Conservation (phyloP, 768 basidiomycete species). For the Gelatoporia subvermispora region DNA sequence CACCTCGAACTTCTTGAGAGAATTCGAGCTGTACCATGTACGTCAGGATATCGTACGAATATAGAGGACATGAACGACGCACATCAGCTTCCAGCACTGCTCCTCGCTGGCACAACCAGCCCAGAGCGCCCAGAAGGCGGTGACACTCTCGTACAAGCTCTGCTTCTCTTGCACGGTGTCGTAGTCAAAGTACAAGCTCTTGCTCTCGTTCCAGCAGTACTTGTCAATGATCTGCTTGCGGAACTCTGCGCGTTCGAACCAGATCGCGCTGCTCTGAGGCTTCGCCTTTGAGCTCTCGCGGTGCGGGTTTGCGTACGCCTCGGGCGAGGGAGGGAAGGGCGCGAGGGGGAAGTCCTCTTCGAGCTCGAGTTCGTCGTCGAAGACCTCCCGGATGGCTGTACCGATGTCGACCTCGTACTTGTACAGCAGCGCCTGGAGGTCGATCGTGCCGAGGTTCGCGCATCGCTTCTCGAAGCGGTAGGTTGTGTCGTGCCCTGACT, state of each 20-base stretch:
- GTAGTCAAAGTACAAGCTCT: conserved; percentile 93
- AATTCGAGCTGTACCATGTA: conserved; percentile 56
- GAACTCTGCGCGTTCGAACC: conserved; percentile 87
- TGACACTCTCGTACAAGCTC: conserved; percentile 95
- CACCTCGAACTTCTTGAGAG: conserved; percentile 93
- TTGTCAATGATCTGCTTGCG: conserved; percentile 85
- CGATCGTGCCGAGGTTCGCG: conserved; percentile 94
- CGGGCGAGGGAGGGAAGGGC: conserved; percentile 83
- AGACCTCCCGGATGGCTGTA: conserved; percentile 94
- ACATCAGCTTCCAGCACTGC: conserved; percentile 92
- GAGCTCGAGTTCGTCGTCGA: conserved; percentile 86
- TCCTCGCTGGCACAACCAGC: conserved; percentile 96
- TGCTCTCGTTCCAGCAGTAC: conserved; percentile 96
- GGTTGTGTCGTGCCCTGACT: conserved; percentile 94
- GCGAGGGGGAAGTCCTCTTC: conserved; percentile 90
- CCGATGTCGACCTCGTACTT: conserved; percentile 99
- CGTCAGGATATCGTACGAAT: background rate
- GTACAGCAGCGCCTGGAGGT: conserved; percentile 92
- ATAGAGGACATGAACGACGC: conserved; percentile 30
- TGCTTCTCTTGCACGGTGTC: conserved; percentile 90
- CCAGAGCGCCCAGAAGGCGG: conserved; percentile 95
- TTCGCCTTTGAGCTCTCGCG: conserved; percentile 56
- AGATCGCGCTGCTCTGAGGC: conserved; percentile 77
- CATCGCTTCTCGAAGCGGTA: conserved; percentile 98
- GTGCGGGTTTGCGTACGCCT: conserved; percentile 58